Evolutionary conservation across 2,329 filamentous ascomycete genomes (phyloP), one percentile per base, ranked within the genome.

Genomic region (Colletotrichum sansevieriae): DNA sequence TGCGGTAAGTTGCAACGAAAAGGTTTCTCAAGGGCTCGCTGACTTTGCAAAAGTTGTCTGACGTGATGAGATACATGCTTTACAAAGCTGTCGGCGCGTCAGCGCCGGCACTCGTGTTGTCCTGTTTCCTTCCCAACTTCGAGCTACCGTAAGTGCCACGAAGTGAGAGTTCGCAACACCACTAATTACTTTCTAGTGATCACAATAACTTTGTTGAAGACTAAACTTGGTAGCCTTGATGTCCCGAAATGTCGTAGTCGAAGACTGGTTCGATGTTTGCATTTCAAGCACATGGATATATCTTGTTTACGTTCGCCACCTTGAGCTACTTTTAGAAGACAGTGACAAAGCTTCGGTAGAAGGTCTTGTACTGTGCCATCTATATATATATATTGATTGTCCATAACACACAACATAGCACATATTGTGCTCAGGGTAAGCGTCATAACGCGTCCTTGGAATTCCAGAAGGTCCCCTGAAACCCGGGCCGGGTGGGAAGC

Each of bases 1-100:
- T 10, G 65, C 65, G 8, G 65, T 67, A 25, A 43, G 43, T 46
- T 25, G 18, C 18, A 20, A 25, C 33, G 11, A 10, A 3, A 4
- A n/a, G 25, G 8, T 8, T 11, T 33, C 33, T 3, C n/a, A 10
- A 20, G 33, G 18, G 4, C 33, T 15, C 3, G 9, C 33, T 56
- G 33, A 67, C 49, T 5, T 18, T 2, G 4, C 10, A 9, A 15
- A 15, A 64, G 65, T 64, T 67, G 10, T 44, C 59, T 10, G 65
- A 67, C n/a, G 59, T 67, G 2, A 67, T 67, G 65, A 64, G 43
- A 20, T 63, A 22, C 12, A 64, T 58, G 52, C 59, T 67, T 3
- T 67, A 58, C 12, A 20, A 59, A 12, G 65, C 65, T 2, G 59
- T 67, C 1, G 65, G 65, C n/a, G 59, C 65, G 8, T 67, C 65